Conservation (phyloP, 2,329 filamentous ascomycete species). For the Aspergillus nomiae region DNA sequence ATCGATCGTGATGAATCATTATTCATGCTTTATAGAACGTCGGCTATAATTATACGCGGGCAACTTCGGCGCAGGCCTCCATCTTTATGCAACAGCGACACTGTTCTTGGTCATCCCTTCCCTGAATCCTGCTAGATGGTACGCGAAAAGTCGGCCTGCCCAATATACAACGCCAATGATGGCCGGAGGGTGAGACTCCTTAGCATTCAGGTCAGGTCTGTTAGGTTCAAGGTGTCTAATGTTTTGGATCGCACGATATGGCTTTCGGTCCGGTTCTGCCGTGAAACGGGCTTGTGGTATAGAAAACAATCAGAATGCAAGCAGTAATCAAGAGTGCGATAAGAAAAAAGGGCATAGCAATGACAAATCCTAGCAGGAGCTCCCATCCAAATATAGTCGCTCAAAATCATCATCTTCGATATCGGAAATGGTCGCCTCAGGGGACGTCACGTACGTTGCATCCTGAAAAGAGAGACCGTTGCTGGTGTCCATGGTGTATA, state of each 20-base stretch:
- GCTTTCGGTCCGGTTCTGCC: neutral
- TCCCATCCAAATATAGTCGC: conserved; percentile 34
- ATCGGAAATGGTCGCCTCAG: conserved; percentile 39
- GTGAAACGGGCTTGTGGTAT: neutral
- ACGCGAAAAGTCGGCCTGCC: neutral
- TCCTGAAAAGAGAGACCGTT: conserved; percentile 19
- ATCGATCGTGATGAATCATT: neutral
- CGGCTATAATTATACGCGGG: conserved; percentile 2
- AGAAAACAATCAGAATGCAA: neutral
- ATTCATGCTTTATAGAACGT: conserved; percentile 13
- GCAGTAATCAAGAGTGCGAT: neutral
- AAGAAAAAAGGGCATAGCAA: neutral
- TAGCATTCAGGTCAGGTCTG: neutral
- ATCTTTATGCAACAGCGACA: conserved; percentile 7
- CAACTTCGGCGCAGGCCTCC: conserved; percentile 4
- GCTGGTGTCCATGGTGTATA: conserved; percentile 21
- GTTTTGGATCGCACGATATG: neutral
- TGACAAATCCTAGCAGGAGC: conserved; percentile 22
- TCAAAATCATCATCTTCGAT: conserved; percentile 36
- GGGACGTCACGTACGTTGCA: conserved; percentile 25
- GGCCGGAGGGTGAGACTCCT: neutral
- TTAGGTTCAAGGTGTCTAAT: neutral
- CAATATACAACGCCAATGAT: neutral
- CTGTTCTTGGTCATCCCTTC: neutral
- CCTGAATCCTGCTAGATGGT: neutral